Evolutionary conservation across 257 asterid genomes (phyloP).

Genomic region (Handroanthus guayacan): DNA sequence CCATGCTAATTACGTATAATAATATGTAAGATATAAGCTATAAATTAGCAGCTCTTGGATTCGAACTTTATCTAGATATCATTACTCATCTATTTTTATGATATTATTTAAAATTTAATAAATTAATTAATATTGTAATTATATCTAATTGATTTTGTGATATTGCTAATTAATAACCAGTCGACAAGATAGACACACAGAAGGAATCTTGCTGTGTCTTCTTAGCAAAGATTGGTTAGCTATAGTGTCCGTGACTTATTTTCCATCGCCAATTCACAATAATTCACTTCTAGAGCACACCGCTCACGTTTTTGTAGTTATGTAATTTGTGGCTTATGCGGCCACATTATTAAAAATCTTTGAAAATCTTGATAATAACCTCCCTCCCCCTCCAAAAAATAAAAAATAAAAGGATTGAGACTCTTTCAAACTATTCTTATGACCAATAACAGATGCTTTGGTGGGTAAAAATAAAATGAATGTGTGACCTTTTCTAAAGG

Average conservation of each 20-base stretch:
- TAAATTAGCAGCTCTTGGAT: too few species aligned
- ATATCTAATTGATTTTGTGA: too few species aligned
- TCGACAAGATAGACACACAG: not conserved
- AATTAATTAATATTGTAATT: too few species aligned
- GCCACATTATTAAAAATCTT: not conserved
- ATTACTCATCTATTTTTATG: too few species aligned
- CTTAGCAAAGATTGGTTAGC: slow-evolving; percentile 26
- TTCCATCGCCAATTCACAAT: not conserved
- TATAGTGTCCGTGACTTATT: not conserved
- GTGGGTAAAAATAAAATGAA: not conserved
- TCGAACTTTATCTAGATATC: too few species aligned
- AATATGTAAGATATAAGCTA: too few species aligned
- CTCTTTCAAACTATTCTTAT: slow-evolving; percentile 18
- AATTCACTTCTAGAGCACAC: not conserved
- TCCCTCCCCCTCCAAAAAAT: too few species aligned
- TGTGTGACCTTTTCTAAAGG: slow-evolving; percentile 8
- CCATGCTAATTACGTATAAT: too few species aligned
- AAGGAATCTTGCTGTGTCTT: not conserved
- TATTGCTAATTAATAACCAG: not conserved
- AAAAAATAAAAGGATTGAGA: not conserved
- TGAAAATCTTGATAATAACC: too few species aligned
- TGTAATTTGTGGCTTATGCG: not conserved
- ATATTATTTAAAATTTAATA: too few species aligned
- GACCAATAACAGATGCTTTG: slow-evolving; percentile 6
- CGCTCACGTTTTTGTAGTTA: not conserved